Evolutionary conservation across 1,284 basidiomycete genomes (phyloP), one percentile per base, ranked within the genome.

Genomic region (Irpex lacteus): DNA sequence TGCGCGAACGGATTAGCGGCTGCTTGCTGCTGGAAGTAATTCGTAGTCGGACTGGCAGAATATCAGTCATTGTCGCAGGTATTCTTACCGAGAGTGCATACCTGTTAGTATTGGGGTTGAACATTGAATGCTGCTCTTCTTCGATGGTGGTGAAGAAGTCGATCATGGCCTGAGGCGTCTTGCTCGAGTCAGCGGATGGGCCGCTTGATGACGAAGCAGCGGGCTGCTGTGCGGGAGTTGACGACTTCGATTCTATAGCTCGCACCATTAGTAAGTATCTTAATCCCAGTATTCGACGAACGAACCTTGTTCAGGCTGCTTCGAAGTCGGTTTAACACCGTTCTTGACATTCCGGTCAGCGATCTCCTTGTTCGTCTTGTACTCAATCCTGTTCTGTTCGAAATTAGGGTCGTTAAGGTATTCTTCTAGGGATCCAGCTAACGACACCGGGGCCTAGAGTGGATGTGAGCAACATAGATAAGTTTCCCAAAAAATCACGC

Each of bases 81-180:
- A 11, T 0, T 11, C 53, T 9, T 60, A 8, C 49, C 38, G 52
- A 67, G 52, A 13, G 37, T 26, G 69, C 76, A 66, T 68, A 86
- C 88, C 83, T 87, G 69, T 82, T 81, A 3, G 82, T 81, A 68
- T 83, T 81, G 1, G 87, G 83, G 68, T 88, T 87, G 74, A 91
- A 92, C 81, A 89, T 88, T n/a, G 84, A 83, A 5, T 87, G 80
- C 72, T 93, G 90, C 64, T 93, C 89, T 61, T 88, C 85, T 75
- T 98, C 96, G 70, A 99, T 98, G 15, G 93, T 88, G 59, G 85
- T 81, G 78, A 99, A 98, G 81, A 99, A 98, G 77, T 99, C 98
- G 44, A 90, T 79, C 62, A 93, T 82, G 19, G 82, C 73, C 61
- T 76, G 75, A 61, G 65, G 65, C 18, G 66, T 63, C 64, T 70